Percentiles rank a stretch among this genome's conserved stretches.
Evolutionary conservation across 768 basidiomycete genomes (phyloP).

Genomic region (Tephrocybe sp.): DNA sequence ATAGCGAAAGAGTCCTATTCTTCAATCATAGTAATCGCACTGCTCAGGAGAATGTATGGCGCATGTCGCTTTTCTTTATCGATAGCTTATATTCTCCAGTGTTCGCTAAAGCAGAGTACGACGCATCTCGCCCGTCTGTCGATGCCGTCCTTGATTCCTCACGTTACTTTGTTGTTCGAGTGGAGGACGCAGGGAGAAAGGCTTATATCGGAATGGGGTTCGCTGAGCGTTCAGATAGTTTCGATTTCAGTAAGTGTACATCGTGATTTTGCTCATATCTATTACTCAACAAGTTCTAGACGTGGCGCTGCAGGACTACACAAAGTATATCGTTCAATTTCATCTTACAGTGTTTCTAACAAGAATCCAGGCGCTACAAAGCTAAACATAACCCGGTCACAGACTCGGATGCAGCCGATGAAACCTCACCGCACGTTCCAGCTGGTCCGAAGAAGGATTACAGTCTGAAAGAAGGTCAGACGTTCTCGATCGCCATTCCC

Average conservation of each 20-base stretch:
- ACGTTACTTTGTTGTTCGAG: slow-evolving; percentile 89
- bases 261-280: slow-evolving; percentile 9
- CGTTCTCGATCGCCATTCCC: slow-evolving; percentile 88
- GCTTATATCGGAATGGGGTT: slow-evolving; percentile 96
- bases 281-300: slow-evolving; percentile 37
- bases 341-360: slow-evolving; percentile 4
- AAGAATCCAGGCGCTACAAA: slow-evolving; percentile 50
- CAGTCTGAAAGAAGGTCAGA: slow-evolving; percentile 91
- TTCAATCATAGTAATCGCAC: slow-evolving; percentile 10
- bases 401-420: slow-evolving; percentile 25
- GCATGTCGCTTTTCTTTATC: slow-evolving; percentile 8
- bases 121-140: slow-evolving; percentile 75
- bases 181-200: slow-evolving; percentile 84
- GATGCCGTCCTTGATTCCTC: slow-evolving; percentile 96
- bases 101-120: slow-evolving; percentile 86
- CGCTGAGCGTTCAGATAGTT: slow-evolving; percentile 82
- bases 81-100: slow-evolving; percentile 41
- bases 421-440: slow-evolving; percentile 67
- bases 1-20: neutral
- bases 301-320: slow-evolving; percentile 83
- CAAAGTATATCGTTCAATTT: slow-evolving; percentile 48
- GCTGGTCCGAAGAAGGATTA: slow-evolving; percentile 89
- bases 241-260: slow-evolving; percentile 80
- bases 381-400: slow-evolving; percentile 56
- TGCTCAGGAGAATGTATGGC: slow-evolving; percentile 63